Evolutionary conservation across 2,329 filamentous ascomycete species (phyloP), one percentile per base, ranked within the genome.

Genomic region (Clonostachys sp.): DNA sequence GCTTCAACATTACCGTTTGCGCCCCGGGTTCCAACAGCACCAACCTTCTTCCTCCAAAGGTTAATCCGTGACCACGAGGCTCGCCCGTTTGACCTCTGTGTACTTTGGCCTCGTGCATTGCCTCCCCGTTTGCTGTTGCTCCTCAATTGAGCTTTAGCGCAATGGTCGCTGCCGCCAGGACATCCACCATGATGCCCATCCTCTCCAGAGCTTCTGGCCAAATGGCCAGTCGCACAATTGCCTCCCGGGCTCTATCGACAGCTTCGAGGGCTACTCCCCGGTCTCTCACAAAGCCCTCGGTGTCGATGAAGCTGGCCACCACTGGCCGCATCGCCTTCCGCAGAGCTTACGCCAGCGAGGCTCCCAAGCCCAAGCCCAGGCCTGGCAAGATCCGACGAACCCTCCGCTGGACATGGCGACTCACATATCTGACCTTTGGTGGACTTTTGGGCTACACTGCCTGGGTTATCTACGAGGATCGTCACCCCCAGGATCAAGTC

Each of bases 381-480:
- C 66, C 72, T 41, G 70, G 74, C 59, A 81, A 83, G 62, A 85
- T 94, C 69, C 72, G 84, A 49, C 73, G 74, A 48, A 78, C 83
- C 54, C 75, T 97, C 63, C 81, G 81, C 64, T 95, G 87, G 84
- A 71, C 84, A 49, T 97, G 90, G 88, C 83, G 94, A 58, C 64
- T 90, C 60, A 88, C 86, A 48, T 91, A 92, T 65, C 70, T 96
- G 54, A 86, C 87, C 47, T 67, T 83, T 51, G 66, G 94, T 52
- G 87, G 78, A 53, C 77, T 84, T 49, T 63, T 87, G 40, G 89
- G 75, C 54, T 91, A 86, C 63, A 73, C 91, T 50, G 81, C 79
- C 58, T 96, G 94, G 67, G 81, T 81, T 62, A 86, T 96, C 71
- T 96, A 91, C 69, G 74, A 85, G 45, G 83, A 89, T 65, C 84